Evolutionary conservation across 805 yeast genomes (phyloP).

Genomic region (Candida sonorensis): DNA sequence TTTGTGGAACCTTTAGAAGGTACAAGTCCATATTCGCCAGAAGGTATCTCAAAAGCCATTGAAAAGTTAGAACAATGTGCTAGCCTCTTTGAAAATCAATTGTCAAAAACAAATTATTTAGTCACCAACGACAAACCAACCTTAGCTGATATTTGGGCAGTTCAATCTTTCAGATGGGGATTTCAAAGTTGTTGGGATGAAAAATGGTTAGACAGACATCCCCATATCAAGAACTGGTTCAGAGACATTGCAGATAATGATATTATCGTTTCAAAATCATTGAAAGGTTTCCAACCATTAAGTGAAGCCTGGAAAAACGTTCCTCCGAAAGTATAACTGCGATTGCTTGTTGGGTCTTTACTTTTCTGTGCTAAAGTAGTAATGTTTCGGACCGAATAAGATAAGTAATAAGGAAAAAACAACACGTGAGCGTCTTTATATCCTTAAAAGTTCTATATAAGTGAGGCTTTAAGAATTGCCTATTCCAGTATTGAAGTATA

Average conservation of each 20-base stretch:
- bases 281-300: slow-evolving; percentile 12
- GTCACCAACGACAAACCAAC: slow-evolving; percentile 24
- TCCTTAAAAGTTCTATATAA: too few relatives aligned
- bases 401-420: too few relatives aligned
- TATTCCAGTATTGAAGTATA: too few relatives aligned
- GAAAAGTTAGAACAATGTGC: slow-evolving; percentile 2
- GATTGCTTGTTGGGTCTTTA: too few relatives aligned
- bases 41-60: slow-evolving; percentile 22
- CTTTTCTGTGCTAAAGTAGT: too few relatives aligned
- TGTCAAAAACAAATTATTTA: slow-evolving; percentile 17
- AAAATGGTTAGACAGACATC: slow-evolving; percentile 38
- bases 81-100: slow-evolving; percentile 26
- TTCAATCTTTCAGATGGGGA: slow-evolving; percentile 33
- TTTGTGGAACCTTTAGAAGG: slow-evolving; percentile 58
- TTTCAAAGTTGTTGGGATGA: slow-evolving; percentile 37
- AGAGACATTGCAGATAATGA: slow-evolving; percentile 34
- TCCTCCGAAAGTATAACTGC: slow-evolving; percentile 5
- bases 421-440: too few relatives aligned
- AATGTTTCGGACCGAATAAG: too few relatives aligned
- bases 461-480: too few relatives aligned
- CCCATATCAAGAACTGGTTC: slow-evolving; percentile 39
- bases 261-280: slow-evolving; percentile 11
- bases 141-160: slow-evolving; percentile 31
- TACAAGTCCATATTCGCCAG: slow-evolving; percentile 60
- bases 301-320: slow-evolving; percentile 8